Base-by-base conservation (phyloP, 208 protist species). In the Borovskyia barvae region DNA sequence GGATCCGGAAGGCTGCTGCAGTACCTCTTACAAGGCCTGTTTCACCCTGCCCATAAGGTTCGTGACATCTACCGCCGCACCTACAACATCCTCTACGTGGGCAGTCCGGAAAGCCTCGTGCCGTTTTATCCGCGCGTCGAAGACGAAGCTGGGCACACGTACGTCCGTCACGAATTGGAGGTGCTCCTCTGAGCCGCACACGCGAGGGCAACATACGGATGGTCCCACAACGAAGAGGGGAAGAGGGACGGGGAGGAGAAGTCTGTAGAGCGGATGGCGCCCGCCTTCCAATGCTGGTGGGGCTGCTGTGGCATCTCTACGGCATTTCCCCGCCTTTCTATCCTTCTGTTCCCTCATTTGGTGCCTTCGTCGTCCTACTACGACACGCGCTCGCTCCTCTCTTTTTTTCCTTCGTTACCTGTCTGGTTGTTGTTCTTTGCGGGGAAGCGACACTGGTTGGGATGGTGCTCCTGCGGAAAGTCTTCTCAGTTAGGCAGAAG, bases 81-180 rank as follows among this genome's bases (percentile, higher is more conserved):
- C n/a, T 99, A 99, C 81, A 99, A 99, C 83, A 98, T 93, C 62
- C 57, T 99, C 22, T 99, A 99, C 73, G 90, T 99, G 24, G 88
- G 90, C 36, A 83, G 79, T n/a, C 97, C 98, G 59, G 97, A 98
- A 49, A 80, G 85, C 11, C 66, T 99, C 2, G 81, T 99, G 11
- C 88, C 97, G 12, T 81, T 75, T 45, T 99, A 99, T 69, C 97
- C 98, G n/a, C 69, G 73, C 20, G 39, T 99, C 14, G 58, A 68
- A 12, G 75, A 90, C 39, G 67, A 75, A 35, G 63, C 49, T 20
- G 56, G 47, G 8, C 87, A 86, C 55, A 79, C 66, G 12, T 88
- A 78, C 54, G 77, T 69, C 24, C 84, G 80, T 2, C 73, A 93
- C 46, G 85, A 90, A 57, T 62, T 91, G 11, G 77, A 95, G 50